Base-by-base conservation (phyloP, 2,329 filamentous ascomycete species). In the Colletotrichum sp. region DNA sequence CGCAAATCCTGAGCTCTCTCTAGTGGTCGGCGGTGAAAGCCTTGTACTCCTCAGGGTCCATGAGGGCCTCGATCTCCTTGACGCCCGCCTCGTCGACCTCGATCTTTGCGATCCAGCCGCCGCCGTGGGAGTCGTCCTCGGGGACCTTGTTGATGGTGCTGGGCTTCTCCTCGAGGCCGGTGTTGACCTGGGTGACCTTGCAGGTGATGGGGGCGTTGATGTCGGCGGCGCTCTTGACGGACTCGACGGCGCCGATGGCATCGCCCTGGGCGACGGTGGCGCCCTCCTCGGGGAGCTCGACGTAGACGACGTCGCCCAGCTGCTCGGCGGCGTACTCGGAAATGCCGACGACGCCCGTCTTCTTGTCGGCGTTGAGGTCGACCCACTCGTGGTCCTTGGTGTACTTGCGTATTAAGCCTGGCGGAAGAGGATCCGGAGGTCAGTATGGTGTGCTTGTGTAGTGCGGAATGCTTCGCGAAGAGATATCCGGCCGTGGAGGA, bases 301-400 rank as follows among this genome's bases (percentile, higher is more conserved):
- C 96, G 88, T 95, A 99, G 83, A 99, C 96, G 76, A 99, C 96
- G 84, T 99, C 97, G 80, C 97, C 97, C 78, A 99, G 94, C 79
- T 95, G 93, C 82, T 98, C 92, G 79, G 97, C 95, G 24, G 97
- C 97, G 89, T 98, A 99, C 80, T 93, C 90, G 72, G 95, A 97
- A 85, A 99, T 98, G 77, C 97, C 97, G 80, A 93, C 89, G 68
- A 90, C 92, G 89, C 95, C 96, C 66, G 93, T 94, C 86, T 95
- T 96, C 84, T 94, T 93, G 87, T 98, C 95, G 68, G 92, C 92
- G 72, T 93, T 93, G 77, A 98, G 88, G 86, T 98, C 96, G 84
- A 99, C 93, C 97, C 97, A 99, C 89, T 99, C 97, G 90, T 99
- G 97, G 84, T 98, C 96, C 85, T 96, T 94, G 79, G 97, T 98